Percentiles rank a stretch among this genome's conserved stretches.
These are phyloP conservation scores for Lodderomyces pseudojiufengensis DNA, from an alignment of 1,139 yeast species.

Conservation along the genomic window DNA sequence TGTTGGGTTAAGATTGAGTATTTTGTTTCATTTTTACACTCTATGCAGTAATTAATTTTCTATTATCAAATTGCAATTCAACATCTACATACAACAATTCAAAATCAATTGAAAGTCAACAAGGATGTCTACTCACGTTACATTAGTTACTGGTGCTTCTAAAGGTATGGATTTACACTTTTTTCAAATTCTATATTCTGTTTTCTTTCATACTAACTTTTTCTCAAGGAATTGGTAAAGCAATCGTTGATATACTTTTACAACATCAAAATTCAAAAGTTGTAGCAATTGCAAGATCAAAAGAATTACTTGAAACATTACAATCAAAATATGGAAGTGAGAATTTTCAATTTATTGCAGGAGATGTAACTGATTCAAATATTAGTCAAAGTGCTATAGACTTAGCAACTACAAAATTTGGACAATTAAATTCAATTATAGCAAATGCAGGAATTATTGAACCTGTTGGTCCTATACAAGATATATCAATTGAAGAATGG, in stretches of 20 bases:
- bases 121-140: slow-evolving; percentile 2
- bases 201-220: slow-evolving; percentile 6
- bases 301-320: slow-evolving; percentile 42
- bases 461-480: slow-evolving; percentile 63
- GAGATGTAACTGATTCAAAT: slow-evolving; percentile 56
- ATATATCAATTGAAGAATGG: slow-evolving; percentile 56
- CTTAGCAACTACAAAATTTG: slow-evolving; percentile 49
- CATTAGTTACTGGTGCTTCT: slow-evolving; percentile 10
- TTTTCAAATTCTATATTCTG: neutral
- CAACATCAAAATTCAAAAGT: slow-evolving; percentile 39
- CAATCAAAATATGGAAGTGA: slow-evolving; percentile 42
- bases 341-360: slow-evolving; percentile 54
- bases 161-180: slow-evolving; percentile 9
- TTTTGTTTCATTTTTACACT: no score
- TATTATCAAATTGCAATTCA: no score
- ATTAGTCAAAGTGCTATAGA: slow-evolving; percentile 41
- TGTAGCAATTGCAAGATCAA: slow-evolving; percentile 72
- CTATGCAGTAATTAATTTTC: no score
- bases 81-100: no score
- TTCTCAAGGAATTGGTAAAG: slow-evolving; percentile 70
- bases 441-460: slow-evolving; percentile 88
- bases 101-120: no score
- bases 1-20: no score
- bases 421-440: slow-evolving; percentile 64
- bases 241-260: slow-evolving; percentile 58